A percentile compares a stretch with the other conserved stretches of the same genome.
These are phyloP conservation scores for Ophiognomonia clavigignenti-juglandacearum DNA, from an alignment of 2,329 filamentous ascomycete genomes.

Conservation along the genomic window DNA sequence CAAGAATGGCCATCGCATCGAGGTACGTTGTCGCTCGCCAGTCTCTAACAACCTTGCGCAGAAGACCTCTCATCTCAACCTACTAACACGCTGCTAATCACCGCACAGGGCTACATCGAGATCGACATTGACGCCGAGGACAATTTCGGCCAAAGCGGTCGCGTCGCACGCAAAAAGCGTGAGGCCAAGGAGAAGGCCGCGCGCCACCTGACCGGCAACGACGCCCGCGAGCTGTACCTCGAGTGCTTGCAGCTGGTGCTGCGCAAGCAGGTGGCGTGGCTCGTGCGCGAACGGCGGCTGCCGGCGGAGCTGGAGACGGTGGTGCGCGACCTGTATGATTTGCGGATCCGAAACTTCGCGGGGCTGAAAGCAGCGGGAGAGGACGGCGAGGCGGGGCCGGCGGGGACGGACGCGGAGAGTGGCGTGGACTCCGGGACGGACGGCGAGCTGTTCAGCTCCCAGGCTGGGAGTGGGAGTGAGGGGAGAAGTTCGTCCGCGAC, in stretches of 20 bases:
- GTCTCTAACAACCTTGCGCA: neutral
- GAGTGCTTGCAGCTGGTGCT: conserved; percentile 81
- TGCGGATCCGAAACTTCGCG: conserved; percentile 56
- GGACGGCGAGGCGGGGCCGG: conserved; percentile 15
- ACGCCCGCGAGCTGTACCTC: conserved; percentile 73
- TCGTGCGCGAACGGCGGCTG: conserved; percentile 63
- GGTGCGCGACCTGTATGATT: conserved; percentile 78
- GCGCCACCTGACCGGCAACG: conserved; percentile 57
- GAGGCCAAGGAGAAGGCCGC: conserved; percentile 49
- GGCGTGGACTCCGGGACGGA: conserved; percentile 23
- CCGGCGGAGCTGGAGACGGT: conserved; percentile 71
- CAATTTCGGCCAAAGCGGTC: conserved; percentile 59
- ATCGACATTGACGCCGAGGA: conserved; percentile 61
- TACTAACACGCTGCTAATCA: neutral
- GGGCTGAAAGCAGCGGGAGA: conserved; percentile 39
- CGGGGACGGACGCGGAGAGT: conserved; percentile 25
- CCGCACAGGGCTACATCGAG: conserved; percentile 49
- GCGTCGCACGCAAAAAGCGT: conserved; percentile 51
- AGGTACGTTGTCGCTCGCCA: no score
- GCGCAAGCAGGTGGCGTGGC: conserved; percentile 72
- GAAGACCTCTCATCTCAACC: neutral
- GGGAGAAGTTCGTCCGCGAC: conserved; percentile 21
- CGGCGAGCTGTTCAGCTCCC: conserved; percentile 54
- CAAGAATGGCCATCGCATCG: conserved; percentile 72
- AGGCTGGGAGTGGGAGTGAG: conserved; percentile 37